These are phyloP conservation scores for Panicum virgatum DNA, from an alignment of 202 grass and related monocot genomes.

Conservation along the genomic window DNA sequence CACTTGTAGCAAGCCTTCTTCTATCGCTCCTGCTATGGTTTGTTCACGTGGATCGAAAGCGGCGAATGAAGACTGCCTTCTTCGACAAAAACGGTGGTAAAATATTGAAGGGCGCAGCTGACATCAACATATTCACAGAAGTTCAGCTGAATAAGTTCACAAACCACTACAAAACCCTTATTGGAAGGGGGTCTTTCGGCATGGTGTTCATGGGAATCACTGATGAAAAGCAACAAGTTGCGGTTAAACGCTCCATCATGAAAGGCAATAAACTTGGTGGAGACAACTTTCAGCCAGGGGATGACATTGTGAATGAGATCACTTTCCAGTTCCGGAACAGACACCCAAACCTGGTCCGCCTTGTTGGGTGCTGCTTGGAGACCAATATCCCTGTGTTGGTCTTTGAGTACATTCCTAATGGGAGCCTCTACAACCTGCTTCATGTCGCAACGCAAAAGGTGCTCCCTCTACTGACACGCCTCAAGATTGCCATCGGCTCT, in stretches of 20 bases:
- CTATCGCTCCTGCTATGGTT: accelerated
- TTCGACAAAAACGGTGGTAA: conserved; percentile 9
- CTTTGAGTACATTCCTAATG: not conserved
- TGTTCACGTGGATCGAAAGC: not conserved
- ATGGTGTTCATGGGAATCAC: not conserved
- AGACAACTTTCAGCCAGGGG: not conserved
- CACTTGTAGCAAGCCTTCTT: not conserved
- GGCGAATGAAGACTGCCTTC: not conserved
- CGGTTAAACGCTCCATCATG: not conserved
- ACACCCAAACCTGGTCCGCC: not conserved
- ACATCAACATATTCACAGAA: not conserved
- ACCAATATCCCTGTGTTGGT: conserved; percentile 1
- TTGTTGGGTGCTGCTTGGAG: conserved; percentile 18
- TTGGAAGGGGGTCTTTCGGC: not conserved
- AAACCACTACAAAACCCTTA: not conserved
- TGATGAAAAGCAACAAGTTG: not conserved
- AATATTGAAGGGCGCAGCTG: not conserved
- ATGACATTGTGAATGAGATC: not conserved
- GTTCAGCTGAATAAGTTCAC: not conserved
- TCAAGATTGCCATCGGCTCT: not conserved
- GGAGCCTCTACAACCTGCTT: not conserved
- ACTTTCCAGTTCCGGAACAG: not conserved
- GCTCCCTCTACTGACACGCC: accelerated
- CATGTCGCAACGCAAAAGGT: not conserved
- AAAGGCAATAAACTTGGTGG: not conserved